Base-by-base conservation (phyloP, 1,139 yeast species). In the Candida labiduridarum region DNA sequence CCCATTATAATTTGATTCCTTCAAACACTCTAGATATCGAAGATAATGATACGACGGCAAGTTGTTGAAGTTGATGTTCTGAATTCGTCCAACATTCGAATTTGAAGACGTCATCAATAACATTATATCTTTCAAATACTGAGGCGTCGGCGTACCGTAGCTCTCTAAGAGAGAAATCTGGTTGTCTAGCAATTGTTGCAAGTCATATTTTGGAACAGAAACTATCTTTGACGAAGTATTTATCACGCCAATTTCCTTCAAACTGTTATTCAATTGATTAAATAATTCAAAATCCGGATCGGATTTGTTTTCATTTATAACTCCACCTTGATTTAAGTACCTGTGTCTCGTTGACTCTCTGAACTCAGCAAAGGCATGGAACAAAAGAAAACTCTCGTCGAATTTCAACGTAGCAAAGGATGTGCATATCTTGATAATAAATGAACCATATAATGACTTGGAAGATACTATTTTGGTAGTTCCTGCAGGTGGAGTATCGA, bases 11-110 rank as follows among this genome's bases (percentile, higher is more conserved):
- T 88, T 87, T 15, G 84, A 79, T 2, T 72, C 75, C 43, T 80
- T 75, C 58, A 90, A 74, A 45, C 81, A 78, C 54, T 87, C 85
- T 36, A 89, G 71, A 59, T 87, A 89, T 44, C 74, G 77, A 41
- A 89, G 75, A 57, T 87, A 86, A 59, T 85, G 82, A 22, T 83
- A 77, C 0, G 88, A 78, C 0, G 95, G 89, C 4, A 87, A 75
- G 49, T 68, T 67, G 49, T 66, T 71, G 46, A 78, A 74, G 3
- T 80, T 76, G 25, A 78, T 69, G 54, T 82, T 84, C 53, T 72
- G 74, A 22, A 72, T 68, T 65, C 66, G 69, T 30, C 67, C 60
- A 2, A 79, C 69, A 41, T 77, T 74, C 1, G 86, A 71, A 30
- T 49, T 64, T 9, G 70, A 67, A 2, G 71, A 61, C 4, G 76